Evolutionary conservation across 23 red algal genomes (phyloP).

Genomic region (Gracilaria domingensis): DNA sequence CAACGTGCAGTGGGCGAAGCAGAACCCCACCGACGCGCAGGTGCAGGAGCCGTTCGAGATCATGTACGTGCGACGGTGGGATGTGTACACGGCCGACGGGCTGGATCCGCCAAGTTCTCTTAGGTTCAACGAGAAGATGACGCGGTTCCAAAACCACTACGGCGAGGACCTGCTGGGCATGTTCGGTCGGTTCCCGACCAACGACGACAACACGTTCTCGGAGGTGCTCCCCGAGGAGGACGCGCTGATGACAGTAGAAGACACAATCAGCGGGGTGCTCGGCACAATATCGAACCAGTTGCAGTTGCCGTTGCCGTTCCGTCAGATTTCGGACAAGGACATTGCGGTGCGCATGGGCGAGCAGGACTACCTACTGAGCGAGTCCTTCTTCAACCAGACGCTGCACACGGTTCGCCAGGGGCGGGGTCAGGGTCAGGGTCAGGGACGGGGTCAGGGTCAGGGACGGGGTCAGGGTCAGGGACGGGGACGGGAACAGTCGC

Average conservation of each 20-base stretch:
- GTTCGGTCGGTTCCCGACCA: slow-evolving; percentile 27
- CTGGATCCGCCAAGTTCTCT: slow-evolving; percentile 16
- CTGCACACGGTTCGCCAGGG: slow-evolving; percentile 14
- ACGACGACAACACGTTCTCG: slow-evolving; percentile 52
- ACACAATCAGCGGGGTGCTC: neutral
- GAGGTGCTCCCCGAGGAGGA: slow-evolving; percentile 6
- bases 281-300: neutral
- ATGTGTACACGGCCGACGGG: slow-evolving; percentile 43
- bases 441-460: no score
- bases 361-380: slow-evolving; percentile 6
- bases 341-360: neutral
- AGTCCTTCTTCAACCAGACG: neutral
- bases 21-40: neutral
- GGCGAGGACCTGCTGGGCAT: slow-evolving; percentile 25
- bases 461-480: no score
- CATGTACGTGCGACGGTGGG: slow-evolving; percentile 36
- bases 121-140: slow-evolving; percentile 27
- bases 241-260: neutral
- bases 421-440: no score
- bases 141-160: slow-evolving; percentile 11
- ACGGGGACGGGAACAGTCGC: no score
- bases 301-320: neutral
- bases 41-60: slow-evolving; percentile 1
- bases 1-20: slow-evolving; percentile 41
- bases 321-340: neutral